Conservation (phyloP, 805 yeast species). For the Teunomyces lycoperdinae region DNA sequence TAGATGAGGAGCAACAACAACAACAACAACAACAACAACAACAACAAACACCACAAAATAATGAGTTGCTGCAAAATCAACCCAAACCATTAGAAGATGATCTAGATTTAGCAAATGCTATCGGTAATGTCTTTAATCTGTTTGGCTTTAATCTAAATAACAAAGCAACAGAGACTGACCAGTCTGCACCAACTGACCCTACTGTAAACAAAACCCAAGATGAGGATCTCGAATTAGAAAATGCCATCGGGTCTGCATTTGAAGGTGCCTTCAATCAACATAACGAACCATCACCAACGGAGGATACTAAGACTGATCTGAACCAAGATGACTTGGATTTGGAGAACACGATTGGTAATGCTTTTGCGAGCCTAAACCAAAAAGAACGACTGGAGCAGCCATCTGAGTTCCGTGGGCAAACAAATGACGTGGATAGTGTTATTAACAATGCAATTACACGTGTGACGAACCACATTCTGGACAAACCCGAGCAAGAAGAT, state of each 20-base stretch:
- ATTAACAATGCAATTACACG: slow-evolving; percentile 17
- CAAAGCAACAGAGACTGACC: background rate
- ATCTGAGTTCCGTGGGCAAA: background rate
- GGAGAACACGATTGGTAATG: slow-evolving; percentile 30
- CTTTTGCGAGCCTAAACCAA: slow-evolving; percentile 12
- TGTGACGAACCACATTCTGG: background rate
- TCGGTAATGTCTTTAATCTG: slow-evolving; percentile 38
- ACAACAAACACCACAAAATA: background rate
- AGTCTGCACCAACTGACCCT: background rate
- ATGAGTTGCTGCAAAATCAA: slow-evolving; percentile 10
- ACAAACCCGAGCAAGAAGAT: background rate
- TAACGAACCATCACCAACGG: background rate
- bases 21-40: background rate
- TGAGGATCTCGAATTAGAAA: slow-evolving; percentile 11
- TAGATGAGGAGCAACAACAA: background rate
- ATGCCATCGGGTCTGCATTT: slow-evolving; percentile 15
- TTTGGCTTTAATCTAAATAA: slow-evolving; percentile 18
- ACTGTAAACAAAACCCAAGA: slow-evolving; percentile 1
- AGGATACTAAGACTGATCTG: slow-evolving; percentile 1
- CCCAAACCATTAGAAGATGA: slow-evolving; percentile 13
- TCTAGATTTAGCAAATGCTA: slow-evolving; percentile 31
- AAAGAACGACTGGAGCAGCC: background rate
- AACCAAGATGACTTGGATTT: slow-evolving; percentile 14
- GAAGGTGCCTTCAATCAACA: slow-evolving; percentile 2
- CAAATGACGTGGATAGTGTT: slow-evolving; percentile 7